Conservation (phyloP, 2,329 filamentous ascomycete genomes). For the Epichloe coenophiala region DNA sequence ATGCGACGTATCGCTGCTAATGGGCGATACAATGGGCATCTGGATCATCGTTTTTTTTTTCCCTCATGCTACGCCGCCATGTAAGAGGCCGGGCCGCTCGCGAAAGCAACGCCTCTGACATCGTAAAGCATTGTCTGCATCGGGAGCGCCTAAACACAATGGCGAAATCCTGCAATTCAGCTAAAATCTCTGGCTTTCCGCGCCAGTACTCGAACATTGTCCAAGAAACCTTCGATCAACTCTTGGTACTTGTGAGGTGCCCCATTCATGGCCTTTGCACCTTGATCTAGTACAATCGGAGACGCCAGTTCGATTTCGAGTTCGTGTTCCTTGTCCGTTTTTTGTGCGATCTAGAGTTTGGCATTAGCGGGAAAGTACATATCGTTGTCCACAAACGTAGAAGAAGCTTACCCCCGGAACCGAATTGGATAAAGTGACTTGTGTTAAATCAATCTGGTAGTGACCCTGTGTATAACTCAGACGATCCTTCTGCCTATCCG, state of each 20-base stretch:
- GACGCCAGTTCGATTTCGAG: constrained; percentile 67
- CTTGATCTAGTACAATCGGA: constrained; percentile 50
- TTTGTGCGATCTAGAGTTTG: constrained; percentile 21
- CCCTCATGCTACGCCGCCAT: background rate
- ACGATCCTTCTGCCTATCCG: constrained; percentile 73
- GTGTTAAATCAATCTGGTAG: constrained; percentile 86
- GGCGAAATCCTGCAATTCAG: background rate
- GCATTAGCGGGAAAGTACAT: constrained; percentile 1
- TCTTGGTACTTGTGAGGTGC: constrained; percentile 49
- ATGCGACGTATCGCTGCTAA: background rate
- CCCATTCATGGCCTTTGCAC: constrained; percentile 36
- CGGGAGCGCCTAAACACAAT: background rate
- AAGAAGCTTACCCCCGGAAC: constrained; percentile 24
- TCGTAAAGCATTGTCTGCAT: background rate
- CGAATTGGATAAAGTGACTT: constrained; percentile 49
- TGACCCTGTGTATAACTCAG: constrained; percentile 79
- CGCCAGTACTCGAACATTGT: constrained; percentile 54
- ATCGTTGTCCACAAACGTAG: background rate
- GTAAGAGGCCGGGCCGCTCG: background rate
- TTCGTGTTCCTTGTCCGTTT: constrained; percentile 57
- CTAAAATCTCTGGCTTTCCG: constrained; percentile 25
- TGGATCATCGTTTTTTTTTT: background rate
- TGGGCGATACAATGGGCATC: background rate
- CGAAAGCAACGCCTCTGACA: background rate
- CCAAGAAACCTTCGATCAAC: constrained; percentile 59